Evolutionary conservation across 768 basidiomycete species (phyloP), one percentile per base, ranked within the genome.

Genomic region (Russula brevipes): DNA sequence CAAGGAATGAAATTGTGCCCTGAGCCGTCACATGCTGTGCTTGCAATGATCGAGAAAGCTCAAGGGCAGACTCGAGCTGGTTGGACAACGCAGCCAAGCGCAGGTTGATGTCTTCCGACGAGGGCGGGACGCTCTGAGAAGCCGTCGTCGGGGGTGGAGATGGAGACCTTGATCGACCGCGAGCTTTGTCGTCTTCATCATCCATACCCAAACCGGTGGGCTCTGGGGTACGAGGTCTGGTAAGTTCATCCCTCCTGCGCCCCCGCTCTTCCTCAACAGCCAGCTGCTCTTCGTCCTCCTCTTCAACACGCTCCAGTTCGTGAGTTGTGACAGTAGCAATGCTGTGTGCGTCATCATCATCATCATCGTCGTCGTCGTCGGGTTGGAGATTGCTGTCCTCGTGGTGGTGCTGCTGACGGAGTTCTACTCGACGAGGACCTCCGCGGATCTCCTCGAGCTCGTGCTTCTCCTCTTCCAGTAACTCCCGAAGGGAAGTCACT

Each of bases 141-240:
- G 46, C 64, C 45, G 50, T 65, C 52, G 46, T 68, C 49, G 33
- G 72, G 55, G 69, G 54, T 5, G 71, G 69, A 47, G 72, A 70
- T 19, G 69, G 68, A 2, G 72, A 71, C 50, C 69, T 68, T 24
- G 66, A 50, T 16, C 68, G 57, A 30, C 57, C 54, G 54, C 72
- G 73, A 19, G 76, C 73, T 8, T 83, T 78, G 52, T 82, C 78
- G 52, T 78, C 76, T 41, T 78, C 79, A 55, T 72, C 81, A 52
- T 72, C 70, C 75, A 82, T 79, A 44, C 81, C 81, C 75, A 81
- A 81, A 53, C 77, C 78, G 11, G 82, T 84, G 5, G 91, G 92
- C 70, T 94, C 92, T 0, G 91, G 92, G 6, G 93, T 94, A 7
- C 81, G 78, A 4, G 91, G 91, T 46, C 90, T 79, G 2, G 86